Percentiles rank a stretch among this genome's conserved stretches.
These are phyloP conservation scores for Rhazya stricta DNA, from an alignment of 257 asterid species.

Conservation along the genomic window DNA sequence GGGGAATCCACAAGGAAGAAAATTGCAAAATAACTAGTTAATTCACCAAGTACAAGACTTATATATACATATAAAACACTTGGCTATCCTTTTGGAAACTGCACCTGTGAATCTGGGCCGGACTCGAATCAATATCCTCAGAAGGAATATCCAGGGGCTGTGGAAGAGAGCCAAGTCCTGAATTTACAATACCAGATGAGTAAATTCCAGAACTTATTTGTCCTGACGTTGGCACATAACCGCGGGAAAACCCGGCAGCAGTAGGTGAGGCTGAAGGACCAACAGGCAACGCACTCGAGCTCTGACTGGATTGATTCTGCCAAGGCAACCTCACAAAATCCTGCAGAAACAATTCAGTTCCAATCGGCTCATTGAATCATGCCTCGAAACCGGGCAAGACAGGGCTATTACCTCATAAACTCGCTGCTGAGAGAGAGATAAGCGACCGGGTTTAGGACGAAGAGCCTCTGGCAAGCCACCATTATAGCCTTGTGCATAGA, in stretches of 20 bases:
- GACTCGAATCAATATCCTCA: slow-evolving; percentile 51
- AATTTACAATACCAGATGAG: slow-evolving; percentile 50
- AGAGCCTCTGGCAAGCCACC: slow-evolving; percentile 85
- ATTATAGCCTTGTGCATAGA: slow-evolving; percentile 72
- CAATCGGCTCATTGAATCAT: not conserved
- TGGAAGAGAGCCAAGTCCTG: slow-evolving; percentile 53
- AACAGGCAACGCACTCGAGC: slow-evolving; percentile 60
- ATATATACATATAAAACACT: not conserved
- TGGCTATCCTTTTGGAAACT: not conserved
- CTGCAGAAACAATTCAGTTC: slow-evolving; percentile 30
- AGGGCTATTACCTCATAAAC: slow-evolving; percentile 67
- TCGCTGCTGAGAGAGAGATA: slow-evolving; percentile 87
- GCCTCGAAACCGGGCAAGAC: not conserved
- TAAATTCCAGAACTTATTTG: slow-evolving; percentile 49
- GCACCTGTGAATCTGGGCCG: slow-evolving; percentile 64
- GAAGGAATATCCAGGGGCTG: slow-evolving; percentile 53
- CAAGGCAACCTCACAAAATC: slow-evolving; percentile 96
- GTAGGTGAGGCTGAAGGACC: slow-evolving; percentile 58
- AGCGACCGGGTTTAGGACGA: slow-evolving; percentile 92
- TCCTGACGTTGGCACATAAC: slow-evolving; percentile 49
- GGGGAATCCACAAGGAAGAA: slow-evolving; percentile 20
- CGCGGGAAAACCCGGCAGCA: slow-evolving; percentile 49
- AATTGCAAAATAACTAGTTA: slow-evolving; percentile 6
- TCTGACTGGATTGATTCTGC: slow-evolving; percentile 82
- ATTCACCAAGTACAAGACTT: not conserved